Evolutionary conservation across 495 filamentous ascomycete genomes (phyloP), one percentile per base, ranked within the genome.

Genomic region (Penicillium maclennaniae): DNA sequence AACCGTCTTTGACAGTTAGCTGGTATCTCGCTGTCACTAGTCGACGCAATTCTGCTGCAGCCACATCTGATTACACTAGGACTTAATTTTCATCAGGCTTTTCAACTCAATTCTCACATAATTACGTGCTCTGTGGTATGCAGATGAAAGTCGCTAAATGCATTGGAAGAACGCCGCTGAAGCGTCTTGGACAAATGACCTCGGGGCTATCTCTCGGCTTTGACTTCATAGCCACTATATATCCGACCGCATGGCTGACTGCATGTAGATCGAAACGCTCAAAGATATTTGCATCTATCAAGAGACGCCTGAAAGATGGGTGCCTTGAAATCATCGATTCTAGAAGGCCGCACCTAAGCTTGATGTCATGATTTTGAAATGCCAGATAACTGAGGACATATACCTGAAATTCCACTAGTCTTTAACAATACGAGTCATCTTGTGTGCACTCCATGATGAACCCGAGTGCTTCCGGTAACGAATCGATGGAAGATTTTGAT

Each of bases 291-390:
- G 39, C 48, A 40, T 72, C 71, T 16, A 66, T 55, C 0, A 67
- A 72, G 0, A 81, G 0, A 74, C 72, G 40, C 81, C 75, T 61
- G 83, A 84, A 9, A 82, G 87, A 69, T 83, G 82, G 82, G 65
- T 88, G 7, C 78, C 86, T 51, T 52, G 85, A 36, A 79, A 85
- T 48, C n/a, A n/a, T n/a, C n/a, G n/a, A n/a, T 55, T 55, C 14
- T 36, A 28, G 23, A 14, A 19, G 2, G 6, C 48, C 19, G 6
- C 27, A n/a, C n/a, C n/a, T 19, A 19, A n/a, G 16, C 5, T 14
- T 34, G 8, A 14, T 1, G 8, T 12, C 4, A 4, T 34, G 31
- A 4, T 34, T 12, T 4, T 9, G 15, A 14, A 10, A 14, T 34
- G 31, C 8, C 14, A 14, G 10, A n/a, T n/a, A n/a, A n/a, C 31